These are phyloP conservation scores for Hordeum marinum DNA, from an alignment of 176 grass and related monocot species.

Conservation along the genomic window DNA sequence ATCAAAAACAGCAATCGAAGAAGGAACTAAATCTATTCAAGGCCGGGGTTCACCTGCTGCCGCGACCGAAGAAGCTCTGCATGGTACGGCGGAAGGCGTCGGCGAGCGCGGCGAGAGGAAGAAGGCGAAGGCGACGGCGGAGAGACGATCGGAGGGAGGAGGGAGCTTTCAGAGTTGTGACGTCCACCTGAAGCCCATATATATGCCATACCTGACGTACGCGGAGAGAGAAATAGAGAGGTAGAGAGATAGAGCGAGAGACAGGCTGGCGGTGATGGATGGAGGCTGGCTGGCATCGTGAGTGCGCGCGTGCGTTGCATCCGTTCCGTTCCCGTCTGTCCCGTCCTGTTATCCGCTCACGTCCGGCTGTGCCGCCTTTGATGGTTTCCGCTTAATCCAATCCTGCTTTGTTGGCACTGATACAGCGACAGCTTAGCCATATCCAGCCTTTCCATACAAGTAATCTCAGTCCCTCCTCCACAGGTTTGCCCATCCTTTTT, in stretches of 20 bases:
- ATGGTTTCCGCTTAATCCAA: neutral
- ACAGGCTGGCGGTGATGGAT: slow-evolving; percentile 30
- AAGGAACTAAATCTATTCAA: neutral
- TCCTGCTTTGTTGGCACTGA: neutral
- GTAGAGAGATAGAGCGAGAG: neutral
- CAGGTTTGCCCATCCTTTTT: no score
- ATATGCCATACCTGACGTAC: neutral
- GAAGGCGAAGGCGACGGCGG: neutral
- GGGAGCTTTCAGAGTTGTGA: neutral
- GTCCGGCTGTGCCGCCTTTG: neutral
- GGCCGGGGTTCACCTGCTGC: slow-evolving; percentile 46
- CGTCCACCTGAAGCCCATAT: neutral
- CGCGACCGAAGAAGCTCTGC: slow-evolving; percentile 69
- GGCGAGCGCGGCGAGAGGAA: neutral
- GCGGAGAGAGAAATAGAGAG: neutral
- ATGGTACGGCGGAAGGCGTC: neutral
- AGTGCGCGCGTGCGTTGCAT: neutral
- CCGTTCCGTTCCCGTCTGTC: neutral
- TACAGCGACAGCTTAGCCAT: neutral
- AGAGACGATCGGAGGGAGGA: neutral
- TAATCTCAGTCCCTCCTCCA: neutral
- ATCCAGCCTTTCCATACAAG: neutral
- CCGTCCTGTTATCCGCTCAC: neutral
- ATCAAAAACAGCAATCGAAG: neutral
- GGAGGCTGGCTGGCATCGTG: neutral